A percentile compares a stretch with the other conserved stretches of the same genome.
Conservation (phyloP, 768 basidiomycete species). For the Trametes punicea region DNA sequence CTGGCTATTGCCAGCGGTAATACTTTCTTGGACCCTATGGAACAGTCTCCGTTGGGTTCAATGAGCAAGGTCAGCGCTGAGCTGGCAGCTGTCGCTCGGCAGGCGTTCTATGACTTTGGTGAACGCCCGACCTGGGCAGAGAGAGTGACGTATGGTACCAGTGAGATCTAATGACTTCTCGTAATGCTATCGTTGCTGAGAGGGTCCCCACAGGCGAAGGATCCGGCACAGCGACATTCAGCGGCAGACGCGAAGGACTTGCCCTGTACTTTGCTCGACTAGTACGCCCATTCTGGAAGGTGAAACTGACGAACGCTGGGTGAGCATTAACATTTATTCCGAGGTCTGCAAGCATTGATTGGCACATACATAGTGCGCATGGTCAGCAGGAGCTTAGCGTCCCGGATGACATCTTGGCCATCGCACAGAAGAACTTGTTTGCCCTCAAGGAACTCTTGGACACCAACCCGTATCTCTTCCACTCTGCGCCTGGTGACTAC, state of each 20-base stretch:
- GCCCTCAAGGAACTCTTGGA: slow-evolving; percentile 74
- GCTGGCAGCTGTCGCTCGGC: slow-evolving; percentile 69
- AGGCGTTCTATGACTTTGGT: slow-evolving; percentile 83
- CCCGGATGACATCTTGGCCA: slow-evolving; percentile 57
- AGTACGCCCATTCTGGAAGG: slow-evolving; percentile 83
- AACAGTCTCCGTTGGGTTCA: slow-evolving; percentile 41
- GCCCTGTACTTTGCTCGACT: slow-evolving; percentile 84
- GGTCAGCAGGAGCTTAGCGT: slow-evolving; percentile 58
- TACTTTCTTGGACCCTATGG: slow-evolving; percentile 65
- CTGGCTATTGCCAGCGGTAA: slow-evolving; percentile 84
- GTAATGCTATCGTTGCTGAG: not conserved
- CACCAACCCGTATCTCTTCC: slow-evolving; percentile 83
- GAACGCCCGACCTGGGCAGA: slow-evolving; percentile 83
- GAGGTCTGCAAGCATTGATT: not conserved
- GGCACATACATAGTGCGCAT: slow-evolving; percentile 31
- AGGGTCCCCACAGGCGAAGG: slow-evolving; percentile 52
- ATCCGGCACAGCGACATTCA: slow-evolving; percentile 75
- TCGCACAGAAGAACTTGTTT: slow-evolving; percentile 76
- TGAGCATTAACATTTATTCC: slow-evolving; percentile 32
- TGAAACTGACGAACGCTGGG: slow-evolving; percentile 67
- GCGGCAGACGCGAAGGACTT: slow-evolving; percentile 85
- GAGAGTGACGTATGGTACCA: slow-evolving; percentile 70
- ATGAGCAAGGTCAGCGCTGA: slow-evolving; percentile 57
- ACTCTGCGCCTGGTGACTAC: slow-evolving; percentile 71
- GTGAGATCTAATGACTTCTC: slow-evolving; percentile 35